Percentiles rank a stretch among this genome's conserved stretches.
Conservation (phyloP, 768 basidiomycete genomes). For the Fistulinella prunicolor region DNA sequence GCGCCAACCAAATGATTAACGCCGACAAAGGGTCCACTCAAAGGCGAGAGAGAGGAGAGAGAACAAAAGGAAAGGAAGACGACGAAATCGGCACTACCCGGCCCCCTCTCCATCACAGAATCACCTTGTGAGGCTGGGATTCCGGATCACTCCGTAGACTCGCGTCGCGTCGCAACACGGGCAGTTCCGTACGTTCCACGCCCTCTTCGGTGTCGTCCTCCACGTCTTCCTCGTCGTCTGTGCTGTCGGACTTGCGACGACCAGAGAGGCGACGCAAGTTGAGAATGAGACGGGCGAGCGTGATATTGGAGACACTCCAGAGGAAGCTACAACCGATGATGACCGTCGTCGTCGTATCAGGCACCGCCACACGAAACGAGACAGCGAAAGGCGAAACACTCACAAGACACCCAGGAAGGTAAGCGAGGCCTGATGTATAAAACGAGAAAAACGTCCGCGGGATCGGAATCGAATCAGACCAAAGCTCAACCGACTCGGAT, state of each 20-base stretch:
- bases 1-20: too few species aligned
- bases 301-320: slow-evolving; percentile 35
- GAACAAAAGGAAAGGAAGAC: too few species aligned
- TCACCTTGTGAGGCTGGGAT: background rate
- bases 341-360: background rate
- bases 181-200: slow-evolving; percentile 2
- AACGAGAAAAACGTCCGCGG: background rate
- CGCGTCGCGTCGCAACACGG: background rate
- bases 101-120: background rate
- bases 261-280: slow-evolving; percentile 27
- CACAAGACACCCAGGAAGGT: slow-evolving; percentile 22
- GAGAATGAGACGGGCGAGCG: slow-evolving; percentile 33
- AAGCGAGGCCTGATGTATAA: slow-evolving; percentile 14
- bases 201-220: background rate
- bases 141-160: background rate
- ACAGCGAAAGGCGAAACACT: background rate
- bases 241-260: background rate
- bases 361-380: background rate
- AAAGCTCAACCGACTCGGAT: background rate
- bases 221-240: background rate
- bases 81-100: too few species aligned
- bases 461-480: background rate
- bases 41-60: background rate
- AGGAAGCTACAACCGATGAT: slow-evolving; percentile 25
- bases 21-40: too few species aligned